Evolutionary conservation across 2,329 filamentous ascomycete genomes (phyloP), one percentile per base, ranked within the genome.

Genomic region (Botrytis deweyae): DNA sequence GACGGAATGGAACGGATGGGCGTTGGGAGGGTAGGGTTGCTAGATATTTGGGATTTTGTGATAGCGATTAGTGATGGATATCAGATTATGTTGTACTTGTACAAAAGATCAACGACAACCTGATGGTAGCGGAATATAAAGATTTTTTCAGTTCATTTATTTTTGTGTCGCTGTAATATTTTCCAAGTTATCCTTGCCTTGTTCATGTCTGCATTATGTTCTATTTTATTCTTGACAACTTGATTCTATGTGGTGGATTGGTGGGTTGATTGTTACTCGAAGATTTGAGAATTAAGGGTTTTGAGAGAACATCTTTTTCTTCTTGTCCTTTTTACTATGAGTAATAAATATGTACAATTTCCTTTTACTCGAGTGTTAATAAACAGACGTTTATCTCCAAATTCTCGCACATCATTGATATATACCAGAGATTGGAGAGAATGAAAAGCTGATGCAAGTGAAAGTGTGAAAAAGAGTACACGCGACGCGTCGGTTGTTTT

Each of bases 71-170:
- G 64, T 46, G 64, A 52, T 67, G 33, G 33, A 67, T 52, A 67
- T 67, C 64, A 38, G 44, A 67, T 67, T 52, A 38, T 67, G 64
- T 67, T 67, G 64, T 67, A 52, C 64, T 52, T 52, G 44, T 67
- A 52, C 64, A 67, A 33, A 67, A 38, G 64, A 52, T 67, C 64
- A 49, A 66, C 64, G 20, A 38, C 64, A 67, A 33, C 33, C 44
- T 66, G 44, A 38, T 38, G 36, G 36, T 22, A 67, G 64, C 14
- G 33, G 33, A 67, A 52, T 52, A 14, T 52, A 38, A 52, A 67
- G 33, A n/a, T 38, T 40, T 18, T 20, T 38, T 10, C 52, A 52
- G 36, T 20, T 38, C 20, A 46, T 65, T 46, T 25, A 6, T 4
- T 22, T 16, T 10, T 52, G 25, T n/a, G 16, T 63, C 10, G 33